Percentiles rank a stretch among this genome's conserved stretches.
Evolutionary conservation across 2,329 filamentous ascomycete genomes (phyloP).

Genomic region (Lomentospora prolificans): DNA sequence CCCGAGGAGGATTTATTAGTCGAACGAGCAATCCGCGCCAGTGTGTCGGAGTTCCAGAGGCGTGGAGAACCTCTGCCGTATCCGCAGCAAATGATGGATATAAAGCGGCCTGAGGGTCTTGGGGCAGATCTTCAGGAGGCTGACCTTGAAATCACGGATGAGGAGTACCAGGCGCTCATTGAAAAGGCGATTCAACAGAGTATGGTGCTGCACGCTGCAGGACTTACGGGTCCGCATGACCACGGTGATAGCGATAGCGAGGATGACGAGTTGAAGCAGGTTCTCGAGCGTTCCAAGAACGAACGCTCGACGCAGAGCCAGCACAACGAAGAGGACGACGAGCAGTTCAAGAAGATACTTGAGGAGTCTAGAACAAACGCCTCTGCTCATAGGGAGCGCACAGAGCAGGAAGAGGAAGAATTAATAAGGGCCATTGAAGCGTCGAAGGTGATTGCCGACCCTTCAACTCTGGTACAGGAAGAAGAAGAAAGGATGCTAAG

Average conservation of each 20-base stretch:
- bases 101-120: background rate
- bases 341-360: conserved; percentile 30
- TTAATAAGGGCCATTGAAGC: conserved; percentile 21
- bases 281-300: conserved; percentile 27
- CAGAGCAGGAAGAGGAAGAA: conserved; percentile 7
- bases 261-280: conserved; percentile 29
- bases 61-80: conserved; percentile 12
- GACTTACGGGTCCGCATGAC: conserved; percentile 12
- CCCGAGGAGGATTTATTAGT: conserved; percentile 59
- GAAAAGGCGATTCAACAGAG: conserved; percentile 47
- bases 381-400: background rate
- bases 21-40: conserved; percentile 65
- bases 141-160: conserved; percentile 40
- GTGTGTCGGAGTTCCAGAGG: conserved; percentile 45
- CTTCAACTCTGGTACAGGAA: conserved; percentile 7
- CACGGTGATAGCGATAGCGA: conserved; percentile 15
- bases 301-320: background rate
- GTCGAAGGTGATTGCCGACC: conserved; percentile 22
- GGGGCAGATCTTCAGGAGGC: conserved; percentile 19
- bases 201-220: conserved; percentile 22
- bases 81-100: background rate
- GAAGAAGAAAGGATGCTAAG: conserved; percentile 35
- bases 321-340: conserved; percentile 18
- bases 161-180: conserved; percentile 47
- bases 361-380: conserved; percentile 22